phyloP scores from a whole-genome alignment of 2,329 filamentous ascomycete genomes.

The Microdochium bolleyi region DNA sequence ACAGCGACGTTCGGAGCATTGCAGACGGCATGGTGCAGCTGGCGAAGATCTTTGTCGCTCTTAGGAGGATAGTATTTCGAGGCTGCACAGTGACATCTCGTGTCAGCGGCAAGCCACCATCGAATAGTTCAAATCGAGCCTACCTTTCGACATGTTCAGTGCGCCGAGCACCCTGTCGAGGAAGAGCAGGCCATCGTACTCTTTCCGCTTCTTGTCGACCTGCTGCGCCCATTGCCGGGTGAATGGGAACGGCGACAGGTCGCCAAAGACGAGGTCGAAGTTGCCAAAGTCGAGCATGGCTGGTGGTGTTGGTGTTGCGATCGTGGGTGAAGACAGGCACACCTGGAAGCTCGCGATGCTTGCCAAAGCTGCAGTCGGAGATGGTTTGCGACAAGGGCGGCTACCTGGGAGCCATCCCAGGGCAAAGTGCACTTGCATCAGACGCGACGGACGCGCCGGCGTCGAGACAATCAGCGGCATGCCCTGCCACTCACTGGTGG shows the following conservation, averaged over 20 bases:
- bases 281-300: constrained; percentile 57
- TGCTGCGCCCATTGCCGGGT: constrained; percentile 51
- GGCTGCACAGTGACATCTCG: constrained; percentile 21
- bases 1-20: constrained; percentile 50
- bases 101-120: constrained; percentile 4
- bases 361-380: not conserved
- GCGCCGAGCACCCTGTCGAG: constrained; percentile 70
- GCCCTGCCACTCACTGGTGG: not conserved
- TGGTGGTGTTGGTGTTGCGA: not conserved
- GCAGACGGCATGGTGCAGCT: constrained; percentile 63
- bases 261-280: constrained; percentile 61
- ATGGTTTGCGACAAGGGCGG: not conserved
- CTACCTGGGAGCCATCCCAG: not conserved
- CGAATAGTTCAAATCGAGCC: too few species aligned
- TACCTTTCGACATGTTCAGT: constrained; percentile 63
- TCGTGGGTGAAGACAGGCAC: not conserved
- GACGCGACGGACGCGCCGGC: not conserved
- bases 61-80: constrained; percentile 68
- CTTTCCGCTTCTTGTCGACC: constrained; percentile 60
- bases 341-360: not conserved
- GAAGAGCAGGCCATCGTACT: constrained; percentile 63
- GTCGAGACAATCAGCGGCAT: not conserved
- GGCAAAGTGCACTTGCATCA: not conserved
- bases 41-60: constrained; percentile 57
- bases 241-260: constrained; percentile 53